Conservation (phyloP, 176 grass and related monocot genomes). For the Chrysopogon serrulatus region DNA sequence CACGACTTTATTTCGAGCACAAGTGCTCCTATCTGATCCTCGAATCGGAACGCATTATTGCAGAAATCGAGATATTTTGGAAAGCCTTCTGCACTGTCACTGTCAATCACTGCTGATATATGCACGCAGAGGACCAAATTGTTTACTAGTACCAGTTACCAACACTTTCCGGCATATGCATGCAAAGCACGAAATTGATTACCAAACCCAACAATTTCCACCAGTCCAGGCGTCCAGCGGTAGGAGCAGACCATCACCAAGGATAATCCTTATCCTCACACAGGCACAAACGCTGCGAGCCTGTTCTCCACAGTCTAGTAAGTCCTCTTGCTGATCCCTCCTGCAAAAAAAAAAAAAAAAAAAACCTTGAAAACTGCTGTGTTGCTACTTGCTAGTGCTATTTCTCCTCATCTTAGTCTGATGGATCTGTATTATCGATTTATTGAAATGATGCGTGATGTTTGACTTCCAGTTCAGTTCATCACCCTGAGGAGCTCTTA, state of each 20-base stretch:
- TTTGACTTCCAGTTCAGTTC: neutral
- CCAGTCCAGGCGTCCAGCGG: no score
- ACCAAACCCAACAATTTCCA: neutral
- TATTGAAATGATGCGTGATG: neutral
- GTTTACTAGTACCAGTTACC: no score
- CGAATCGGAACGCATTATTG: neutral
- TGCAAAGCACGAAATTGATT: neutral
- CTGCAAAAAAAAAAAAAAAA: neutral
- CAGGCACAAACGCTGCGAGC: neutral
- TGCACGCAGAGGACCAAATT: neutral
- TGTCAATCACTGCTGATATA: neutral
- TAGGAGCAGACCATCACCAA: neutral
- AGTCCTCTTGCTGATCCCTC: neutral
- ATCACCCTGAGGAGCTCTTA: neutral
- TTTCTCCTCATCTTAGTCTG: neutral
- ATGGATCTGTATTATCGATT: neutral
- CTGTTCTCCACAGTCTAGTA: neutral
- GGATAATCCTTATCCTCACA: neutral
- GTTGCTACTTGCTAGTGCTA: neutral
- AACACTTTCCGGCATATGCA: neutral
- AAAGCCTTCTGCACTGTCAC: neutral
- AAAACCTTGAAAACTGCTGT: neutral
- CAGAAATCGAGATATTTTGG: neutral
- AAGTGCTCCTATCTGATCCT: neutral
- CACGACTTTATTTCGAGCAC: neutral